Base-by-base conservation (phyloP, 257 asterid species). In the Scutellaria barbata region DNA sequence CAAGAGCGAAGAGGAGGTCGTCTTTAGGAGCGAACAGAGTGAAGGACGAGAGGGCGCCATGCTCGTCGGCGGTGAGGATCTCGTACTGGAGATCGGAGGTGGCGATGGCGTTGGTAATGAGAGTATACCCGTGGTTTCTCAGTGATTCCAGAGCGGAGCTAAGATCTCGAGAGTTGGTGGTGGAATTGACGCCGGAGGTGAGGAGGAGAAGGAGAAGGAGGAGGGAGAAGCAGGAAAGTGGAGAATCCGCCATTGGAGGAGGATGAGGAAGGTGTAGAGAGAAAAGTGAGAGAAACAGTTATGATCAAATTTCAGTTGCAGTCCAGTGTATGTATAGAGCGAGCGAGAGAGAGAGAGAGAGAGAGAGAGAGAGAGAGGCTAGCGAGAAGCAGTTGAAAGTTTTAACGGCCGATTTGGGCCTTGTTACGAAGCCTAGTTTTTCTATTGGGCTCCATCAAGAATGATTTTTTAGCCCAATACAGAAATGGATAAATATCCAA, bases 51-150 rank as follows among this genome's bases (percentile, higher is more conserved):
- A 0, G 7, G 48, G 65, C 0, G 14, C 37, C 46, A 42, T 48
- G 55, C 0, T 14, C 53, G 51, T 60, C 14, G 63, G 75, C 22
- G 58, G 77, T 25, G 85, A 80, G 81, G 70, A 88, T 84, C 73
- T 88, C 84, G 83, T 69, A 78, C 20, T 84, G 81, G 73, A 88
- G 77, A 73, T 86, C 92, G 68, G 95, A 84, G 75, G 95, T 88
- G 76, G 86, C 37, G 18, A 86, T 74, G 59, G 87, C 88, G 82
- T 88, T 88, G 81, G 89, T 77, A 68, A 88, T 86, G 72, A 86
- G 95, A 0, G 80, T 73, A 83, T 76, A 83, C 17, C 92, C 95
- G 61, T 40, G 77, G 77, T 18, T 51, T n/a, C 82, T 51, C 68
- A 88, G 85, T 14, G 78, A 53, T 8, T 43, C 42, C 39, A 77